Conservation (phyloP, 441 rosid species). For the Melastoma candidum region DNA sequence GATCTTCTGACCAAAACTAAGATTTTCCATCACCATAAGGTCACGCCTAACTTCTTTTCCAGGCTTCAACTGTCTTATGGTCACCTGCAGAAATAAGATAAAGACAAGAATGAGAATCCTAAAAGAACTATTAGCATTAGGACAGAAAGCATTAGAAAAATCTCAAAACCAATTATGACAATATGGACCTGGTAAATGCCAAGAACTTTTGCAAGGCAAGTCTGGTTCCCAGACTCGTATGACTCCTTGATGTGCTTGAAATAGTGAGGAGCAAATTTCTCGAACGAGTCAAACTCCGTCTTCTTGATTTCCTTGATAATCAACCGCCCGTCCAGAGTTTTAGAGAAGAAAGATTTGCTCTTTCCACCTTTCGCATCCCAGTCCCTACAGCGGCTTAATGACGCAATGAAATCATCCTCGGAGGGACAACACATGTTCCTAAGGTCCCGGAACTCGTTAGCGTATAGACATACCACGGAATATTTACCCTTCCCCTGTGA, state of each 20-base stretch:
- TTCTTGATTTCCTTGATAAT: constrained; percentile 93
- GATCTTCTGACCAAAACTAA: constrained; percentile 58
- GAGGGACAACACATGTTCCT: constrained; percentile 60
- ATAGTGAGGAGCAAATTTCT: constrained; percentile 69
- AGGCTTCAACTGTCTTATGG: constrained; percentile 52
- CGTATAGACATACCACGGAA: constrained; percentile 61
- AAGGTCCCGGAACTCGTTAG: constrained; percentile 70
- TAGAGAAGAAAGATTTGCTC: constrained; percentile 80
- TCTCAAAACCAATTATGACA: too few relatives aligned
- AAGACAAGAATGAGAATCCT: neutral
- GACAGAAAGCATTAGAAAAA: neutral
- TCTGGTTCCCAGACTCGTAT: constrained; percentile 66
- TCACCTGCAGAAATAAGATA: constrained; percentile 43
- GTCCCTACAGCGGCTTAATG: constrained; percentile 75
- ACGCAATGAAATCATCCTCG: constrained; percentile 76
- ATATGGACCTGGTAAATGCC: constrained; percentile 85
- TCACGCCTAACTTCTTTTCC: constrained; percentile 82
- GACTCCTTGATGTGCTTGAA: constrained; percentile 78
- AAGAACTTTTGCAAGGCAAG: constrained; percentile 94
- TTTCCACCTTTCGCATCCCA: constrained; percentile 99
- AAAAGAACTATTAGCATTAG: neutral
- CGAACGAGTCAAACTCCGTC: constrained; percentile 87
- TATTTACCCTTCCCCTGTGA: constrained; percentile 71
- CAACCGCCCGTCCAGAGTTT: constrained; percentile 81
- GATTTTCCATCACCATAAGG: constrained; percentile 98